Evolutionary conservation across 1,284 basidiomycete genomes (phyloP), one percentile per base, ranked within the genome.

Genomic region (Trichosporon coremiiforme): DNA sequence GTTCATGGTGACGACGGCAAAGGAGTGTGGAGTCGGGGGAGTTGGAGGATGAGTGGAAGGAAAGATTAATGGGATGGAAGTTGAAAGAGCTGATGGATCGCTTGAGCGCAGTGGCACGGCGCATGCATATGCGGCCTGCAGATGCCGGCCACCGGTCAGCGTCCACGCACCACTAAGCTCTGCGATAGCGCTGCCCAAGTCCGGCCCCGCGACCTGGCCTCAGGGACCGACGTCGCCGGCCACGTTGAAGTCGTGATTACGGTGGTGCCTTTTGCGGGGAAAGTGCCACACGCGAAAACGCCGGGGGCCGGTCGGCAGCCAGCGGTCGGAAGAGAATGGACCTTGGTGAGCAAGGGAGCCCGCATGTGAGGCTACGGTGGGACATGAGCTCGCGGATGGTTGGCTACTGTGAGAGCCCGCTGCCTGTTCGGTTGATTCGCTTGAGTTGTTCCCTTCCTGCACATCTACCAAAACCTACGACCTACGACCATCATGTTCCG

Each of bases 1-100:
- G 76, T 82, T 82, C 77, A 79, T 80, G 50, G 60, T 72, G 73
- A 38, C 25, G 63, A 55, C 38, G 57, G 13, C 62, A 53, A 22
- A 45, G 15, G 45, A 65, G 45, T 66, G 60, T 63, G 47, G 12
- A 15, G 10, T 64, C 65, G 65, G 66, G n/a, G 25, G 36, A 12
- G 63, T 41, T 8, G 36, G 25, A 66, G 15, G 33, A 57, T 8
- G 25, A 47, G 53, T 13, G 17, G 25, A 22, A 69, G 45, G n/a
- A 15, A 65, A 69, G n/a, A 9, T 50, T 57, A 22, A 65, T 65
- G 41, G 53, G 41, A 63, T 65, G 25, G 65, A 71, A 65, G 64
- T 53, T 68, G 65, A 53, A 60, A 65, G 38, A 65, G n/a, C n/a
- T n/a, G n/a, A n/a, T n/a, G n/a, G n/a, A n/a, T n/a, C n/a, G n/a